Conservation (phyloP, 2,329 filamentous ascomycete genomes). For the Hymenoscyphus salicellus region DNA sequence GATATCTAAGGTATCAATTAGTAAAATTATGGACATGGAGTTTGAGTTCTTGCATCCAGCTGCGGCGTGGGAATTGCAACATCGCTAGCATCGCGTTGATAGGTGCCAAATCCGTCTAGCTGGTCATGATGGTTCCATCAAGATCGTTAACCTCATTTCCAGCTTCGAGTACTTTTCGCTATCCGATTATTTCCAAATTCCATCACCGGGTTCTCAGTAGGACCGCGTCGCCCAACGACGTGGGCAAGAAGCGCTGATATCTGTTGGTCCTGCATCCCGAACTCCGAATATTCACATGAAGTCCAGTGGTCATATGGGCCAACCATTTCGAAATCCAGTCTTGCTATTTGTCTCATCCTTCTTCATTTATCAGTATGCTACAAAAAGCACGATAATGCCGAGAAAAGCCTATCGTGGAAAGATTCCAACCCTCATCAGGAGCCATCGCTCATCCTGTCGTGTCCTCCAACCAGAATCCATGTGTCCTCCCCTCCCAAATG, state of each 20-base stretch:
- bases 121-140: not conserved
- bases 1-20: not conserved
- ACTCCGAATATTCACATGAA: constrained; percentile 5
- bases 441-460: constrained; percentile 15
- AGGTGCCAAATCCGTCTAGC: not conserved
- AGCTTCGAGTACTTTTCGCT: not conserved
- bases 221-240: not conserved
- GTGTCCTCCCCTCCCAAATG: not conserved
- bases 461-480: constrained; percentile 6
- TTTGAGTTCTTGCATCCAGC: not conserved
- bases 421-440: constrained; percentile 16
- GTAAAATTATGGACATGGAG: not conserved
- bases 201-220: not conserved
- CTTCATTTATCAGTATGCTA: constrained; percentile 18
- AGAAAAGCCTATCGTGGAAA: constrained; percentile 9
- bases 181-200: not conserved
- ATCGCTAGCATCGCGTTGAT: not conserved
- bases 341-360: not conserved
- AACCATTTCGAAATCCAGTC: not conserved
- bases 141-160: not conserved
- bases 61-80: no score
- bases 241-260: not conserved
- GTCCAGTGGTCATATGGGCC: constrained; percentile 9
- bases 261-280: not conserved
- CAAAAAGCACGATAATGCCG: constrained; percentile 14